Evolutionary conservation across 2,329 filamentous ascomycete species (phyloP).

Genomic region (Lojkania enalia): DNA sequence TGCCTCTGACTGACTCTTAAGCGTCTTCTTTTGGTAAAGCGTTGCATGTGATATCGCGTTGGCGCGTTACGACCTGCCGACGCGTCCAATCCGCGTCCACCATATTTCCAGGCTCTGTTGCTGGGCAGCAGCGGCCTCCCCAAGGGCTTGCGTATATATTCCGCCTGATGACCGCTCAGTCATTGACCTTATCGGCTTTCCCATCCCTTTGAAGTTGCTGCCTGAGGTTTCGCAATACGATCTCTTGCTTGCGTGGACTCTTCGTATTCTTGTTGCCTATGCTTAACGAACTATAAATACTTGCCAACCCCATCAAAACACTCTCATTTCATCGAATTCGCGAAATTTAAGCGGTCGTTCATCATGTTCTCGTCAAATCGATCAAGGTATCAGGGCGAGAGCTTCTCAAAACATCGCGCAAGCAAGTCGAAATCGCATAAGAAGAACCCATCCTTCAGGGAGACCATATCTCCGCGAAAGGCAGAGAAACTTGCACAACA

Average conservation of each 20-base stretch:
- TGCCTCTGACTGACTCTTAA: constrained; percentile 31
- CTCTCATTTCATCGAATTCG: constrained; percentile 11
- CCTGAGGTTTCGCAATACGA: constrained; percentile 29
- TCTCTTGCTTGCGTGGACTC: constrained; percentile 27
- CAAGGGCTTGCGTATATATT: constrained; percentile 40
- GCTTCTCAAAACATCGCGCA: constrained; percentile 45
- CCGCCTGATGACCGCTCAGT: constrained; percentile 26
- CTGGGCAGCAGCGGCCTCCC: constrained; percentile 38
- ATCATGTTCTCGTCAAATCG: constrained; percentile 44
- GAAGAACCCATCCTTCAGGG: constrained; percentile 43
- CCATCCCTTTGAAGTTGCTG: constrained; percentile 31
- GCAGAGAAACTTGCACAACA: constrained; percentile 42
- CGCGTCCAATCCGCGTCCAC: constrained; percentile 43
- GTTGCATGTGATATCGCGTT: constrained; percentile 45
- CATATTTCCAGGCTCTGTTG: constrained; percentile 28
- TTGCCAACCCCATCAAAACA: constrained; percentile 20
- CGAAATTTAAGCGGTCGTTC: constrained; percentile 8
- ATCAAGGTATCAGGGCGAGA: constrained; percentile 36
- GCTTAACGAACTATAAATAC: constrained; percentile 32
- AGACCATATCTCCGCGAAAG: constrained; percentile 31
- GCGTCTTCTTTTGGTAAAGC: constrained; percentile 21
- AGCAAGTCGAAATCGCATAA: constrained; percentile 44
- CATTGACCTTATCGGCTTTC: constrained; percentile 32
- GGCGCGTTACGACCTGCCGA: constrained; percentile 27
- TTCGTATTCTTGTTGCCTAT: constrained; percentile 39